Evolutionary conservation across 345 rosid species (phyloP).

Genomic region (Eucalyptus pauciflora): DNA sequence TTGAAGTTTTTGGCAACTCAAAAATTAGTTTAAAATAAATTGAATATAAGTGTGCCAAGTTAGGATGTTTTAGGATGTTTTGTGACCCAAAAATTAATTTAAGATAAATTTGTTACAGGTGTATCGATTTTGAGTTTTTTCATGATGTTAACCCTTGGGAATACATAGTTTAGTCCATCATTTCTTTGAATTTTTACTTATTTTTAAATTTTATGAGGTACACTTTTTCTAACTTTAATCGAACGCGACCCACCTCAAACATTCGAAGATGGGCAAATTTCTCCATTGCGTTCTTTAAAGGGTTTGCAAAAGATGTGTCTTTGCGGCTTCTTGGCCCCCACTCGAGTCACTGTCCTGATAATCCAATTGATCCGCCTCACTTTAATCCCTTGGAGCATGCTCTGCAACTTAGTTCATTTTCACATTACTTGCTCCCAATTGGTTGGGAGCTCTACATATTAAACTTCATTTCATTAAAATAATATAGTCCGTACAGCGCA

Average conservation of each 20-base stretch:
- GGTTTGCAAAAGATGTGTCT: not conserved
- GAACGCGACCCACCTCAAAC: not conserved
- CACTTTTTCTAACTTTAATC: not conserved
- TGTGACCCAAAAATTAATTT: not conserved
- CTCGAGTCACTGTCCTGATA: not conserved
- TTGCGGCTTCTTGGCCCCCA: not conserved
- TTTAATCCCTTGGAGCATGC: not conserved
- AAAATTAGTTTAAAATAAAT: no score
- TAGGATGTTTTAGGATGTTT: no score
- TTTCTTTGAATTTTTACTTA: not conserved
- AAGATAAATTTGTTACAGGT: no score
- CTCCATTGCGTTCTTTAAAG: not conserved
- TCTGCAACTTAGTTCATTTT: not conserved
- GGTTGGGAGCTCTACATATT: not conserved
- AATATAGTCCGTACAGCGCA: not conserved
- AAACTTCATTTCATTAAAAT: not conserved
- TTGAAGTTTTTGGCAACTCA: not conserved
- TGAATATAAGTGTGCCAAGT: no score
- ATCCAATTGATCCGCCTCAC: not conserved
- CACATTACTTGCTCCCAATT: not conserved
- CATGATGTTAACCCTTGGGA: not conserved
- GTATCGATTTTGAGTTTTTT: no score
- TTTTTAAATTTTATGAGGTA: not conserved
- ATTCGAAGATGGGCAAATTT: not conserved
- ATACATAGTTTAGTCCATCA: not conserved